phyloP scores from a whole-genome alignment of 768 basidiomycete species.

The Tulasnella sp. region DNA sequence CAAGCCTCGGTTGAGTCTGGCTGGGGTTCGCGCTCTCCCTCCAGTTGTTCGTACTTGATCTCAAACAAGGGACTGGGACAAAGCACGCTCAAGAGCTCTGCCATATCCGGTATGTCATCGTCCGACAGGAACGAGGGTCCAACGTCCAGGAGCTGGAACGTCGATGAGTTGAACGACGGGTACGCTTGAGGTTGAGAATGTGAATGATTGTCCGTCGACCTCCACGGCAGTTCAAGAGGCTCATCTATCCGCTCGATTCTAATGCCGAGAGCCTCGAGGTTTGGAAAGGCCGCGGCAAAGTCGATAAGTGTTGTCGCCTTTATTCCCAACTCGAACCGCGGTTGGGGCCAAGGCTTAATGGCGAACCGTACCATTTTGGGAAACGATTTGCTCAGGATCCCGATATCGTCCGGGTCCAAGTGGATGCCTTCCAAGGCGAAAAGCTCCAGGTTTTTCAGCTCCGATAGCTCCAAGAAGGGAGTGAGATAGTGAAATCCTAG shows the following conservation, averaged over 20 bases:
- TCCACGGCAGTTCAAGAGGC: not conserved
- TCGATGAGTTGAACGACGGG: not conserved
- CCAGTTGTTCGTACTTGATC: not conserved
- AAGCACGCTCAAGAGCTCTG: not conserved
- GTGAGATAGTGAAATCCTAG: not conserved
- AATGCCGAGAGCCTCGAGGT: not conserved
- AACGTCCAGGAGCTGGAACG: not conserved
- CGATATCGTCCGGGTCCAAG: not conserved
- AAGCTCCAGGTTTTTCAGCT: not conserved
- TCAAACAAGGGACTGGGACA: not conserved
- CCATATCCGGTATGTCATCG: not conserved
- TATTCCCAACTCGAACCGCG: too few species aligned
- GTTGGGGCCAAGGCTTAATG: not conserved
- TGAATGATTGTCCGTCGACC: not conserved
- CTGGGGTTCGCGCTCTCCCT: too few species aligned
- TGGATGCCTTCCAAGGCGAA: not conserved
- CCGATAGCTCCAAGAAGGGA: not conserved
- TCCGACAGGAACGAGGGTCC: not conserved
- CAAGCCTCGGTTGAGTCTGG: not conserved
- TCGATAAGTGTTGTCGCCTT: not conserved
- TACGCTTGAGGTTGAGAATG: not conserved
- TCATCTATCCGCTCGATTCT: not conserved
- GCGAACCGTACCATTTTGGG: not conserved
- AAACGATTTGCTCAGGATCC: not conserved
- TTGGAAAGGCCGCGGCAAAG: not conserved